A percentile compares a stretch with the other conserved stretches of the same genome.
Conservation (phyloP, 2,329 filamentous ascomycete species). For the Scytalidium sp. region DNA sequence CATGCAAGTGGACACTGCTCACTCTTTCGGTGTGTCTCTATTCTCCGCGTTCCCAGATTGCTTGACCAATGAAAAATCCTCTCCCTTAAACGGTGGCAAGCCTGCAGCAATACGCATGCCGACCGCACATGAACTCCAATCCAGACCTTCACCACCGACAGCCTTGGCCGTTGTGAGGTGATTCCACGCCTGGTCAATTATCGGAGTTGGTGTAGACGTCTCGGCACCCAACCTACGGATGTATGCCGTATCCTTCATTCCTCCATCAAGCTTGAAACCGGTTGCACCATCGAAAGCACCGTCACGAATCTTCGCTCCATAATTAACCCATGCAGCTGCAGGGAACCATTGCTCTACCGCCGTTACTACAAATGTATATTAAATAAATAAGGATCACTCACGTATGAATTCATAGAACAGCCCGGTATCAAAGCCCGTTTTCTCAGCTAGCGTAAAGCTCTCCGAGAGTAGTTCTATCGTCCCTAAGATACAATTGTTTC, state of each 20-base stretch:
- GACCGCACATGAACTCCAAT: not conserved
- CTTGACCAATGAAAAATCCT: not conserved
- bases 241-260: not conserved
- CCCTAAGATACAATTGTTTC: not conserved
- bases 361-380: not conserved
- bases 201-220: not conserved
- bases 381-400: not conserved
- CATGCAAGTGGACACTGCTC: no score
- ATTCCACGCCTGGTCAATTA: slow-evolving; percentile 1
- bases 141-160: not conserved
- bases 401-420: not conserved
- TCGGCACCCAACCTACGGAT: not conserved
- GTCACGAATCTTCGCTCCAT: slow-evolving; percentile 1
- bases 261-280: not conserved
- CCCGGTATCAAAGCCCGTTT: not conserved
- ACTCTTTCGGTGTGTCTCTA: no score
- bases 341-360: slow-evolving; percentile 1
- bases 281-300: not conserved
- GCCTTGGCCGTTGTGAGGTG: not conserved
- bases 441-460: slow-evolving; percentile 1
- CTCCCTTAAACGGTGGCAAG: not conserved
- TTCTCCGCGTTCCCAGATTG: no score
- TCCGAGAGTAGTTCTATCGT: slow-evolving; percentile 1
- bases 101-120: not conserved
- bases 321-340: not conserved